Percentiles rank a stretch among this genome's conserved stretches.
Conservation (phyloP, 2,329 filamentous ascomycete genomes). For the Penicillium polonicum region DNA sequence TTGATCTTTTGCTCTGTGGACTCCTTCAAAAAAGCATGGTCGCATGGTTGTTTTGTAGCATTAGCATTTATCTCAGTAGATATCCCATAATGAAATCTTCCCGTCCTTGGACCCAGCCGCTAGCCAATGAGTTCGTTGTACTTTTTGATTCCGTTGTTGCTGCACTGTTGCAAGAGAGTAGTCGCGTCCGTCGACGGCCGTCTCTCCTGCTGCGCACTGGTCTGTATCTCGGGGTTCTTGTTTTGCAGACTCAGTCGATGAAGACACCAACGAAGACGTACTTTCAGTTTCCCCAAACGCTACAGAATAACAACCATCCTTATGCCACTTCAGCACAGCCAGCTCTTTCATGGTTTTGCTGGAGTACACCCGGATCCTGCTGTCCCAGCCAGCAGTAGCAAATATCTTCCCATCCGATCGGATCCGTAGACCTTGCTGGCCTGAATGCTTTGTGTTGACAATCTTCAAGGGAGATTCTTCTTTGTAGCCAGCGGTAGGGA, state of each 20-base stretch:
- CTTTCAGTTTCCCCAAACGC: conserved; percentile 60
- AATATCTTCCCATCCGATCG: conserved; percentile 80
- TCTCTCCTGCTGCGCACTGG: conserved; percentile 2
- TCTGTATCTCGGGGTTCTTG: not conserved
- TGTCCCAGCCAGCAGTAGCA: conserved; percentile 91
- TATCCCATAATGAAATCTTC: conserved; percentile 92
- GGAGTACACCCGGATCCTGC: conserved; percentile 76
- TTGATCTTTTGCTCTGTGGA: conserved; percentile 28
- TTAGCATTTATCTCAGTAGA: conserved; percentile 61
- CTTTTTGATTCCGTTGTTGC: conserved; percentile 62
- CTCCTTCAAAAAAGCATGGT: conserved; percentile 6
- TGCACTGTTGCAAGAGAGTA: conserved; percentile 54
- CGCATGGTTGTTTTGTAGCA: conserved; percentile 30
- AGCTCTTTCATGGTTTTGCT: conserved; percentile 78
- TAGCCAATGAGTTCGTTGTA: conserved; percentile 78
- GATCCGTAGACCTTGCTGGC: conserved; percentile 77
- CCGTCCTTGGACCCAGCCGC: conserved; percentile 91
- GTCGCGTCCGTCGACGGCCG: conserved; percentile 4
- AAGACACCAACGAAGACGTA: not conserved
- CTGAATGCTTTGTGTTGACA: conserved; percentile 79
- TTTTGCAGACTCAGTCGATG: not conserved
- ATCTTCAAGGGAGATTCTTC: conserved; percentile 55
- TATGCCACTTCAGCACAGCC: conserved; percentile 92
- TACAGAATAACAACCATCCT: conserved; percentile 78
- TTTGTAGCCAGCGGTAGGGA: conserved; percentile 11